Evolutionary conservation across 768 basidiomycete species (phyloP), one percentile per base, ranked within the genome.

Genomic region (Terana coerulea): DNA sequence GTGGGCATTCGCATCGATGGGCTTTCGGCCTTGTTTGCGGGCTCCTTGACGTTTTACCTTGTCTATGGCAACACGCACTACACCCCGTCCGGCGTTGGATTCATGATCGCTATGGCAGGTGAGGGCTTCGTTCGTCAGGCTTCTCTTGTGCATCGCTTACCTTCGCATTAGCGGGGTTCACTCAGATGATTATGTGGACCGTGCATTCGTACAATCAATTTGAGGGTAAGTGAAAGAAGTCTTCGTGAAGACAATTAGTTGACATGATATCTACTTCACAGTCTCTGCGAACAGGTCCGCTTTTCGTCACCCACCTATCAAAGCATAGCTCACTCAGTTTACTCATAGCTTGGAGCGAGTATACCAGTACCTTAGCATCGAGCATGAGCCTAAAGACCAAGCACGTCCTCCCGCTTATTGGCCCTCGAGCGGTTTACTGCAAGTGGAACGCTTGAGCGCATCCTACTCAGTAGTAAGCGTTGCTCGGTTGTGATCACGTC

Each of bases 391-490:
- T 0, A 66, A 68, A 0, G 54, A 63, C 28, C 53, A 64, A 4
- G 74, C 74, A 1, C 61, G 71, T n/a, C 83, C 82, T 5, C 80
- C 83, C 4, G 82, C 83, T 0, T 77, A 80, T 47, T 84, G 82
- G 83, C 83, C 83, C 3, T 69, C 81, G 0, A 76, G 76, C 19
- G 83, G 82, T 0, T 64, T 71, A 7, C 65, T 84, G 19, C 57
- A 63, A 2, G 75, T 80, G 1, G 75, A 82, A 54, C 70, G 75
- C 29, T 64, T 84, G 3, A 74, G 69, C 8, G 81, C 82, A 0
- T 67, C 70, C 33, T 79, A 79, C 56, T 73, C 72, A n/a, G 33
- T 44, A 2, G 70, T 70, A 56, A 25, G 64, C 10, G n/a, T n/a
- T n/a, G n/a, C n/a, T n/a, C n/a, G n/a, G n/a, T n/a, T n/a, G n/a